Conservation (phyloP, 2,329 filamentous ascomycete species). For the Coniochaeta ligniaria region DNA sequence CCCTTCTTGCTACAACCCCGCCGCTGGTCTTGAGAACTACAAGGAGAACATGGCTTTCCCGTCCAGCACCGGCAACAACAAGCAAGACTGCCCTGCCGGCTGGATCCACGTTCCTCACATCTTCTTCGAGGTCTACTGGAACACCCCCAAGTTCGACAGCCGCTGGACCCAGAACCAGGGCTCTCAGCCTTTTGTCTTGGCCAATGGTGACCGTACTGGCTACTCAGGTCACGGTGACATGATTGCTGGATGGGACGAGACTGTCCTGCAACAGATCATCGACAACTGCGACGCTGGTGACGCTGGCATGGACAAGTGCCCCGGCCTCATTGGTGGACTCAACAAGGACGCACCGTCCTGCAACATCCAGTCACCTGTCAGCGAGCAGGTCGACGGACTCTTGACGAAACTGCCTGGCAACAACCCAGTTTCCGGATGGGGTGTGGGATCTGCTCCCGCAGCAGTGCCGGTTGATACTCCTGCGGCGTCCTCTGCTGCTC, state of each 20-base stretch:
- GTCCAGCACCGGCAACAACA: constrained; percentile 31
- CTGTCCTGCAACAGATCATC: constrained; percentile 58
- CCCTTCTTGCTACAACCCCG: constrained; percentile 66
- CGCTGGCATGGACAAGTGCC: constrained; percentile 55
- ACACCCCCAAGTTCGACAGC: constrained; percentile 43
- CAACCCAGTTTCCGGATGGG: constrained; percentile 47
- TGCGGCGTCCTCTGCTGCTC: background rate
- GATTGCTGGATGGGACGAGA: constrained; percentile 63
- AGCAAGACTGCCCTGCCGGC: constrained; percentile 46
- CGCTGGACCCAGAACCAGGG: constrained; percentile 49
- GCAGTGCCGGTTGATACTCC: background rate
- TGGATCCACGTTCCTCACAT: constrained; percentile 49
- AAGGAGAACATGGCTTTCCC: constrained; percentile 62
- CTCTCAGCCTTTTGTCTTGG: constrained; percentile 58
- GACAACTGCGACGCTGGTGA: constrained; percentile 57
- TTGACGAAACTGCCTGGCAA: constrained; percentile 46
- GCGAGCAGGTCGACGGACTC: constrained; percentile 35
- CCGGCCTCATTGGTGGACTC: constrained; percentile 44
- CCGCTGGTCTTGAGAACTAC: constrained; percentile 51
- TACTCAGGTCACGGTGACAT: constrained; percentile 68
- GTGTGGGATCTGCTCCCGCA: constrained; percentile 3
- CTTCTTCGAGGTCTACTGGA: constrained; percentile 55
- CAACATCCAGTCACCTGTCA: constrained; percentile 38
- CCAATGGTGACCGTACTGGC: constrained; percentile 63
- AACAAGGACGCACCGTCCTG: constrained; percentile 41